Base-by-base conservation (phyloP, 306 rosid species). In the Spatholobus suberectus region DNA sequence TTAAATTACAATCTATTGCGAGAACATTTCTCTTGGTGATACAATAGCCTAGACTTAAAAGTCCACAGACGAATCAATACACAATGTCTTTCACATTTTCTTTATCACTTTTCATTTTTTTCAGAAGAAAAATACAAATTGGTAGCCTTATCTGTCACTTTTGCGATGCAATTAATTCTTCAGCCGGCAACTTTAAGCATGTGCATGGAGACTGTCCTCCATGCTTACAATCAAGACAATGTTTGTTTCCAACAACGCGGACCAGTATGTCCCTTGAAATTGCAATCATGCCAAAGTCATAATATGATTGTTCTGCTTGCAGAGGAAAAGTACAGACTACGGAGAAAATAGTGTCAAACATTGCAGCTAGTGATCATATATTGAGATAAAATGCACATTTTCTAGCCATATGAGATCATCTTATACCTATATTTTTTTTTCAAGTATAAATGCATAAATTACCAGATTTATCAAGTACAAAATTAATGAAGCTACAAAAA, bases 171-270 rank as follows among this genome's bases (percentile, higher is more conserved):
- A 32, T 81, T 26, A 32, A 8, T 34, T 73, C 66, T 77, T 62
- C 4, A 70, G 47, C 43, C 59, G 23, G 49, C 77, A 40, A 41
- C 84, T 73, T 84, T 79, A 74, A 80, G 54, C 40, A 63, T 76
- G 62, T 76, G 79, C 70, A 76, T 76, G 70, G 63, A 37, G 65
- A 54, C 34, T 63, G 71, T 67, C 83, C 51, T 75, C 75, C 89
- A 73, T 84, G 87, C 86, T 79, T 76, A 65, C 76, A 65, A 67
- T 68, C 34, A 86, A 88, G 84, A 76, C 87, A 58, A 66, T 76
- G 76, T 55, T 76, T 52, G 79, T 72, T 81, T 79, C 81, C 90
- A 76, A 82, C 82, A 76, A 1, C n/a, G 7, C 57, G 87, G 91
- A 15, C 83, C 91, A 88, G 71, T 75, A 34, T 90, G 90, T 86